phyloP scores from a whole-genome alignment of 2,329 filamentous ascomycete species.

The Tolypocladium amazonense region DNA sequence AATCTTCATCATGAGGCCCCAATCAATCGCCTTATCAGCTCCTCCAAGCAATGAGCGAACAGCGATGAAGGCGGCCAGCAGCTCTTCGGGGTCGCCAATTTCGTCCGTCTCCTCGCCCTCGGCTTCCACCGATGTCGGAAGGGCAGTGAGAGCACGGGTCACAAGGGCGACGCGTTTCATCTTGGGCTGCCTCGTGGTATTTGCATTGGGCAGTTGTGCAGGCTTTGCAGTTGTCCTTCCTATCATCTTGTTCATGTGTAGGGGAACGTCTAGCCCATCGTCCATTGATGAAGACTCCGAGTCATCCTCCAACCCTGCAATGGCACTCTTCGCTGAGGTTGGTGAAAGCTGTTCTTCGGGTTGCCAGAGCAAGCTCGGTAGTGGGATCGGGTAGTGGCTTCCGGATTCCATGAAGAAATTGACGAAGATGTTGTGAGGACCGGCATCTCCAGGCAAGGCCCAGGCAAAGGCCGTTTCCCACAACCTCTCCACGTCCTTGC shows the following conservation, averaged over 20 bases:
- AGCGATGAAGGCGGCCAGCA: conserved; percentile 48
- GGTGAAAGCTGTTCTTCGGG: conserved; percentile 13
- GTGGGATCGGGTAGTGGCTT: not conserved
- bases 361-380: conserved; percentile 11
- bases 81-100: conserved; percentile 14
- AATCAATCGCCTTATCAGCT: conserved; percentile 47
- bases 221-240: not conserved
- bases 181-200: conserved; percentile 1
- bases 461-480: conserved; percentile 15
- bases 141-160: conserved; percentile 17
- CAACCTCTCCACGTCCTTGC: conserved; percentile 35
- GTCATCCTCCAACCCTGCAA: not conserved
- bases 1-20: conserved; percentile 44
- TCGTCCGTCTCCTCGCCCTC: conserved; percentile 1
- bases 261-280: conserved; percentile 2
- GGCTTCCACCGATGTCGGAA: conserved; percentile 2
- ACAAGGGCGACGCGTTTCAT: conserved; percentile 18
- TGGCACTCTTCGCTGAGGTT: not conserved
- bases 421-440: conserved; percentile 23
- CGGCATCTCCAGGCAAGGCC: conserved; percentile 11
- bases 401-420: conserved; percentile 9
- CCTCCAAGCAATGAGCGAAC: conserved; percentile 50
- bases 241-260: not conserved
- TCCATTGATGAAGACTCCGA: conserved; percentile 6
- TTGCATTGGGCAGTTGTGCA: not conserved